A percentile compares a stretch with the other conserved stretches of the same genome.
phyloP scores from a whole-genome alignment of 371 early-diverging fungal genomes.

The Rhizopus microsporus region DNA sequence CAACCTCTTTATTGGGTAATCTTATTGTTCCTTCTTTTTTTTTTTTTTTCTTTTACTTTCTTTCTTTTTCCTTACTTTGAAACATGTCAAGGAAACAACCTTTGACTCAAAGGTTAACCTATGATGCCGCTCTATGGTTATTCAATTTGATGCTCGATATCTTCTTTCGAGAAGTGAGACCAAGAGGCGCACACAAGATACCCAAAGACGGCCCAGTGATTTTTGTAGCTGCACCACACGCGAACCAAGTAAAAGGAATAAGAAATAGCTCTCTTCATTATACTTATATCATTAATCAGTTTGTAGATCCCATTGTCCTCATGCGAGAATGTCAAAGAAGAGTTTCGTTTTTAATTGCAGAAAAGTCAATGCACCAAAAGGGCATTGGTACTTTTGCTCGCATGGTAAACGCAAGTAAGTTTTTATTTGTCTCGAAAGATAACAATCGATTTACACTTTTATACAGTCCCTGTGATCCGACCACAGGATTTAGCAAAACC shows the following conservation, averaged over 20 bases:
- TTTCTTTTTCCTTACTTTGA: background rate
- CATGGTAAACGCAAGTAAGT: conserved; percentile 63
- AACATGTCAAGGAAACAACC: conserved; percentile 1
- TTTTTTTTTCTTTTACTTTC: conserved; percentile 2
- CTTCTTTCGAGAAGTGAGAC: conserved; percentile 86
- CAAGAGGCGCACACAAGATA: conserved; percentile 82
- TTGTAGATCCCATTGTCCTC: conserved; percentile 88
- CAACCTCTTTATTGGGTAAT: background rate
- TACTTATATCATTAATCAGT: conserved; percentile 44
- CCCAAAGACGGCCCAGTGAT: conserved; percentile 86
- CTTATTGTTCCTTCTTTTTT: background rate
- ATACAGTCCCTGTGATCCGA: conserved; percentile 80
- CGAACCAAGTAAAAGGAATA: conserved; percentile 72
- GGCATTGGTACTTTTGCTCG: conserved; percentile 81
- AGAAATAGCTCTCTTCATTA: background rate
- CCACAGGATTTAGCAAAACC: conserved; percentile 81
- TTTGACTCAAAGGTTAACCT: conserved; percentile 19
- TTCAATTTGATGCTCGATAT: conserved; percentile 64
- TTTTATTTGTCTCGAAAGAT: background rate
- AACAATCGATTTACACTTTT: background rate
- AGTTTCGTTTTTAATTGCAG: conserved; percentile 82
- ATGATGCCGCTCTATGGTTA: conserved; percentile 57
- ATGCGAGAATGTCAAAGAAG: conserved; percentile 74
- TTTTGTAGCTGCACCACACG: conserved; percentile 93
- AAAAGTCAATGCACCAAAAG: conserved; percentile 81